phyloP scores from a whole-genome alignment of 352 stramenopile species.

The Phytophthora sp. region DNA sequence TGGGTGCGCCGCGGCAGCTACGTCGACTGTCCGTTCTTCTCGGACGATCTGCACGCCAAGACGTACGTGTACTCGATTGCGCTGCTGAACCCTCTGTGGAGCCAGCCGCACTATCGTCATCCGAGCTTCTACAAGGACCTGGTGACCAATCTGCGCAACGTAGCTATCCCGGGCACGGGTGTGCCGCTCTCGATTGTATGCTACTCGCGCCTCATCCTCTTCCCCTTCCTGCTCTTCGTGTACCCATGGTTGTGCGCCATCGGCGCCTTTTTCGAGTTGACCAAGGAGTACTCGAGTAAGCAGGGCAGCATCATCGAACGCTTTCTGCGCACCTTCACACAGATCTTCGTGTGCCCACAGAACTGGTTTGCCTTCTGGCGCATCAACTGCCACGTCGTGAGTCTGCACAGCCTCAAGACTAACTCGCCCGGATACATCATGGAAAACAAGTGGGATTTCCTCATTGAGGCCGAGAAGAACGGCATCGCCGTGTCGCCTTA shows the following conservation, averaged over 20 bases:
- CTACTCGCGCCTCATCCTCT: constrained; percentile 83
- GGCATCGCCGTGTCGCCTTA: constrained; percentile 95
- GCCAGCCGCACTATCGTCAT: constrained; percentile 97
- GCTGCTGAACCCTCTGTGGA: constrained; percentile 94
- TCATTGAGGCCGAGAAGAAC: constrained; percentile 91
- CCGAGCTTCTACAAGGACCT: constrained; percentile 94
- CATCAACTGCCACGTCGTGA: constrained; percentile 95
- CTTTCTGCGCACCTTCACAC: constrained; percentile 88
- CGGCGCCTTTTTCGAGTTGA: constrained; percentile 80
- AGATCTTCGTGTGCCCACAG: constrained; percentile 87
- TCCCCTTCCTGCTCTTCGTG: constrained; percentile 88
- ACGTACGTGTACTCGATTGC: constrained; percentile 96
- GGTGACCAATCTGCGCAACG: constrained; percentile 97
- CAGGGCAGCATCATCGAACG: constrained; percentile 83
- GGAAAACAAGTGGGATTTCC: constrained; percentile 99
- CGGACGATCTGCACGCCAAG: constrained; percentile 80
- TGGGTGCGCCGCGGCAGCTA: constrained; percentile 79
- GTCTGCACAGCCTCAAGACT: constrained; percentile 94
- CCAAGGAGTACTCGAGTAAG: constrained; percentile 65
- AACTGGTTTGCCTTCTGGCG: constrained; percentile 99
- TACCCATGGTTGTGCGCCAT: constrained; percentile 89
- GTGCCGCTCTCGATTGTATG: constrained; percentile 92
- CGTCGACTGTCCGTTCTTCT: constrained; percentile 81
- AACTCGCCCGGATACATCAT: constrained; percentile 93
- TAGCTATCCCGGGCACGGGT: constrained; percentile 97